phyloP scores from a whole-genome alignment of 768 basidiomycete genomes.

The Boletus eberwhitei region DNA sequence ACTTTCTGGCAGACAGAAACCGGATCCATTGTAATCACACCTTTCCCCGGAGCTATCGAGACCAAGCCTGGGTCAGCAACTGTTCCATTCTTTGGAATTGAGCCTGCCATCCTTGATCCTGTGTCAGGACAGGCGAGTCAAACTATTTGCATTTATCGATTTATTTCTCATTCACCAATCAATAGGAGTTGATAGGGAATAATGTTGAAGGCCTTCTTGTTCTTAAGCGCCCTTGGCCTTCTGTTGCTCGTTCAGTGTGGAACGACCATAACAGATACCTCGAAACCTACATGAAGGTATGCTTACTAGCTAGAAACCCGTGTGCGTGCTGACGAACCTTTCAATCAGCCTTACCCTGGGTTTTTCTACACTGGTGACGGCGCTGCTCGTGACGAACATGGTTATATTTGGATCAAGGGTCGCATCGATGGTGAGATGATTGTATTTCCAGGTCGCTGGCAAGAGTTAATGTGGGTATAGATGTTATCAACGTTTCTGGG shows the following conservation, averaged over 20 bases:
- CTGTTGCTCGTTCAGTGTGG: conserved; percentile 90
- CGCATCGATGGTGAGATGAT: conserved; percentile 77
- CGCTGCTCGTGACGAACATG: conserved; percentile 88
- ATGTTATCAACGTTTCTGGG: conserved; percentile 98
- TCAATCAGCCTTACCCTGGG: conserved; percentile 71
- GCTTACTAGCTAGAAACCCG: conserved; percentile 6
- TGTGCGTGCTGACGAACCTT: conserved; percentile 39
- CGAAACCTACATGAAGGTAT: conserved; percentile 68
- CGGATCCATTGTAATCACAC: conserved; percentile 91
- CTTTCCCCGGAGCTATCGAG: conserved; percentile 92
- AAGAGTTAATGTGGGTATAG: conserved; percentile 34
- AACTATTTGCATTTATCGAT: neutral
- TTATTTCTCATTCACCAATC: neutral
- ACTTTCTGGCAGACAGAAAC: conserved; percentile 99
- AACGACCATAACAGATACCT: conserved; percentile 86
- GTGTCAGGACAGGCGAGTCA: conserved; percentile 58
- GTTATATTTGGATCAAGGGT: conserved; percentile 99
- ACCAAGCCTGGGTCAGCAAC: conserved; percentile 97
- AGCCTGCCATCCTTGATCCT: conserved; percentile 85
- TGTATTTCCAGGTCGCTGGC: neutral
- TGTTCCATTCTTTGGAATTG: conserved; percentile 96
- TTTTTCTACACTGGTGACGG: conserved; percentile 98
- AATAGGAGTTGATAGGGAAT: conserved; percentile 67
- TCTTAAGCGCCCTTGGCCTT: conserved; percentile 88
- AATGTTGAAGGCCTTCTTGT: conserved; percentile 89